Evolutionary conservation across 306 rosid genomes (phyloP).

Genomic region (Cucurbita argyrosperma): DNA sequence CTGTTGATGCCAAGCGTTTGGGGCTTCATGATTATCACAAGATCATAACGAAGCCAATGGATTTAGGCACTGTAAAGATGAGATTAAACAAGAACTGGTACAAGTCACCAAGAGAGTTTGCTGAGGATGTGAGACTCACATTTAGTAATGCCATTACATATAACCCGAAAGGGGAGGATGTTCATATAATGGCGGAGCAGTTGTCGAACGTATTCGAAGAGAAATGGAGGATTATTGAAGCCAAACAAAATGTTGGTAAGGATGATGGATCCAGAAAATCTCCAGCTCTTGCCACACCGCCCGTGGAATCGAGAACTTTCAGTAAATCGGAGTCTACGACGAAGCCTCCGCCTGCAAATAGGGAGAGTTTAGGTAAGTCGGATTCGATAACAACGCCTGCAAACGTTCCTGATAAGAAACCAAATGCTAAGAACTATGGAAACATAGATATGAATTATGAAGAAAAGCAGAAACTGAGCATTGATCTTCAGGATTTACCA

Average conservation of each 20-base stretch:
- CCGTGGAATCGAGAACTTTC: slow-evolving; percentile 29
- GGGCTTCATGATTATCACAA: slow-evolving; percentile 68
- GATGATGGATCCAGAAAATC: slow-evolving; percentile 27
- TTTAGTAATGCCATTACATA: slow-evolving; percentile 77
- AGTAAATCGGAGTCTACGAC: slow-evolving; percentile 47
- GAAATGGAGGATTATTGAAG: slow-evolving; percentile 50
- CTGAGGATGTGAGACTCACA: slow-evolving; percentile 85
- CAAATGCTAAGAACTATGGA: slow-evolving; percentile 57
- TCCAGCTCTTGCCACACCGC: slow-evolving; percentile 9
- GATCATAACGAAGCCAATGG: slow-evolving; percentile 74
- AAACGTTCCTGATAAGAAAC: slow-evolving; percentile 47
- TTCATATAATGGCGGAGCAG: slow-evolving; percentile 72
- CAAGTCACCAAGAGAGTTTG: slow-evolving; percentile 69
- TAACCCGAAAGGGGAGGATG: slow-evolving; percentile 82
- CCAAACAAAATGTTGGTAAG: slow-evolving; percentile 33
- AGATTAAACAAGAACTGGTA: slow-evolving; percentile 63
- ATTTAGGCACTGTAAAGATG: slow-evolving; percentile 69
- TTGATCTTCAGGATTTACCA: slow-evolving; percentile 62
- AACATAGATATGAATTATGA: slow-evolving; percentile 77
- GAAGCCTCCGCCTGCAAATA: slow-evolving; percentile 21
- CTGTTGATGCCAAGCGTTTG: slow-evolving; percentile 68
- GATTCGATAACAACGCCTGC: slow-evolving; percentile 27
- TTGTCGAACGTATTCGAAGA: slow-evolving; percentile 62
- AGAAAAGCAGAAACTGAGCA: slow-evolving; percentile 76
- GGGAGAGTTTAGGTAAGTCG: slow-evolving; percentile 36